Percentiles rank a stretch among this genome's conserved stretches.
Conservation (phyloP, 2,329 filamentous ascomycete genomes). For the Colletotrichum tropicale region DNA sequence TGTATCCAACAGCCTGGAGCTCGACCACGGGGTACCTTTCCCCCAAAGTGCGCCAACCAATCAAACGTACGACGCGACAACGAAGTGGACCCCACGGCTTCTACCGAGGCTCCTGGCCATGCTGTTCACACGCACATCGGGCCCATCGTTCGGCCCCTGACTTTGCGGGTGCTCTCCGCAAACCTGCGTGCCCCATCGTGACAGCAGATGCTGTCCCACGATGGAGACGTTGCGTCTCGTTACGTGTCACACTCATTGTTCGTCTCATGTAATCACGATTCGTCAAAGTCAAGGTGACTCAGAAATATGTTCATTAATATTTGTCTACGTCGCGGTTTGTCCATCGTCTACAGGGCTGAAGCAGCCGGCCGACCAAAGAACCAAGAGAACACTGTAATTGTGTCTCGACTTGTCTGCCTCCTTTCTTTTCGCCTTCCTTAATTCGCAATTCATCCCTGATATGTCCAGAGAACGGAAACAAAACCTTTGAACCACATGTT, state of each 20-base stretch:
- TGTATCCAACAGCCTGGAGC: not conserved
- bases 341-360: slow-evolving; percentile 17
- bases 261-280: not conserved
- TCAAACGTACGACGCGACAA: slow-evolving; percentile 2
- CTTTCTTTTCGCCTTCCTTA: slow-evolving; percentile 10
- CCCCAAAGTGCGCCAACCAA: not conserved
- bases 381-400: slow-evolving; percentile 8
- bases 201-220: not conserved
- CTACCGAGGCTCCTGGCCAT: slow-evolving; percentile 5
- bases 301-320: slow-evolving; percentile 39
- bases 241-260: not conserved
- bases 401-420: slow-evolving; percentile 15
- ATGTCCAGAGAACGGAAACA: slow-evolving; percentile 22
- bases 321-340: slow-evolving; percentile 36
- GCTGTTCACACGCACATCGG: not conserved
- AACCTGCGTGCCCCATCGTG: not conserved
- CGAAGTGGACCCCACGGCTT: not conserved
- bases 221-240: not conserved
- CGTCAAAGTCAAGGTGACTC: not conserved
- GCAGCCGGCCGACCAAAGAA: slow-evolving; percentile 15
- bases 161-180: not conserved
- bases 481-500: slow-evolving; percentile 7
- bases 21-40: not conserved
- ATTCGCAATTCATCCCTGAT: slow-evolving; percentile 16
- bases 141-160: not conserved